Percentiles rank a stretch among this genome's conserved stretches.
Conservation (phyloP, 257 asterid genomes). For the Solanum lignicaule region DNA sequence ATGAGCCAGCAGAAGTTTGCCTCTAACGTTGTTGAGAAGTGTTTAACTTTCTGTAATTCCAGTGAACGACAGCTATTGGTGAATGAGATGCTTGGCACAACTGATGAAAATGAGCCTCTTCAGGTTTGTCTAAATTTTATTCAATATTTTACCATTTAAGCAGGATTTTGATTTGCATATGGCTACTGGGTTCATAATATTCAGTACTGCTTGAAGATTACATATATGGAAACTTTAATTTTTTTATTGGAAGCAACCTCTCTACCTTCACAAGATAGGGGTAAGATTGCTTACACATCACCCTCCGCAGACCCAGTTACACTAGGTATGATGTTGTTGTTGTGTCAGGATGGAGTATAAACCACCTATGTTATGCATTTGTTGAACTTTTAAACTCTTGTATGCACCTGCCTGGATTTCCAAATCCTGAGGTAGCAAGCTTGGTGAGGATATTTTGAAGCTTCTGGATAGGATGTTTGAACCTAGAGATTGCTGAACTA, state of each 20-base stretch:
- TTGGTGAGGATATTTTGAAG: not conserved
- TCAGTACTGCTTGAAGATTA: not conserved
- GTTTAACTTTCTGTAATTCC: slow-evolving; percentile 16
- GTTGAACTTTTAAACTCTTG: not conserved
- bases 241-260: not conserved
- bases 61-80: slow-evolving; percentile 19
- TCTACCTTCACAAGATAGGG: not conserved
- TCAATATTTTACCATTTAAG: not conserved
- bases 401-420: not conserved
- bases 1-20: slow-evolving; percentile 29
- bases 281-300: not conserved
- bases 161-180: not conserved
- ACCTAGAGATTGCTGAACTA: not conserved
- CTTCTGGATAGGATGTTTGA: not conserved
- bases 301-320: not conserved
- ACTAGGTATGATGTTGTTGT: not conserved
- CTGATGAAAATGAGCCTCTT: slow-evolving; percentile 26
- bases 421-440: not conserved
- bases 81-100: slow-evolving; percentile 23
- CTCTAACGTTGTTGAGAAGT: slow-evolving; percentile 21
- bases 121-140: slow-evolving; percentile 7
- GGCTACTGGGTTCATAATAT: not conserved
- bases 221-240: not conserved
- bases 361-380: not conserved
- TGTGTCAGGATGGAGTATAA: not conserved